Evolutionary conservation across 768 basidiomycete genomes (phyloP).

Genomic region (Xerocomellus amylosporus): DNA sequence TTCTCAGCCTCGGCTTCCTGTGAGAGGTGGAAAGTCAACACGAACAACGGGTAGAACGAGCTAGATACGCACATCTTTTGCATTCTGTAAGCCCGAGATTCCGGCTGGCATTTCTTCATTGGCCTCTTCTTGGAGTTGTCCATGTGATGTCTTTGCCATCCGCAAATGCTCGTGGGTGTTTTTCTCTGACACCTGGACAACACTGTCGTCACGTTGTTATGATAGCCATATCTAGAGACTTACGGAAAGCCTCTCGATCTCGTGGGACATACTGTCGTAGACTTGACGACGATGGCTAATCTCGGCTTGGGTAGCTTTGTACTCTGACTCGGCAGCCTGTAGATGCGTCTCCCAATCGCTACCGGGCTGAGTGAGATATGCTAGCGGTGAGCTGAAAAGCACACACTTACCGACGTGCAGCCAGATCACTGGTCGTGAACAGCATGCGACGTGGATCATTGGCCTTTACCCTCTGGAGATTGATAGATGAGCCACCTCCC

Average conservation of each 20-base stretch:
- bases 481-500: slow-evolving; percentile 60
- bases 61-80: slow-evolving; percentile 45
- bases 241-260: slow-evolving; percentile 37
- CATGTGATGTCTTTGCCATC: slow-evolving; percentile 36
- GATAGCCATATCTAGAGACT: slow-evolving; percentile 6
- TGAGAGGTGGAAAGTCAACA: slow-evolving; percentile 2
- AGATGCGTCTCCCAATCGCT: slow-evolving; percentile 50
- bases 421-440: slow-evolving; percentile 51
- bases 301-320: slow-evolving; percentile 28
- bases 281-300: slow-evolving; percentile 27
- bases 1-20: slow-evolving; percentile 61
- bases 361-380: background rate
- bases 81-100: slow-evolving; percentile 53
- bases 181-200: slow-evolving; percentile 20
- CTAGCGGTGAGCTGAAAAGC: background rate
- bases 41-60: background rate
- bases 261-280: slow-evolving; percentile 29
- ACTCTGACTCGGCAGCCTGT: slow-evolving; percentile 38
- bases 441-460: slow-evolving; percentile 45
- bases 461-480: slow-evolving; percentile 29
- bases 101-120: slow-evolving; percentile 69
- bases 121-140: slow-evolving; percentile 52
- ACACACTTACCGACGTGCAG: slow-evolving; percentile 45
- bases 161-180: slow-evolving; percentile 24
- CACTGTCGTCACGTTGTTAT: background rate